A percentile compares a stretch with the other conserved stretches of the same genome.
Conservation (phyloP, 2,329 filamentous ascomycete genomes). For the Scolecobasidium constrictum region DNA sequence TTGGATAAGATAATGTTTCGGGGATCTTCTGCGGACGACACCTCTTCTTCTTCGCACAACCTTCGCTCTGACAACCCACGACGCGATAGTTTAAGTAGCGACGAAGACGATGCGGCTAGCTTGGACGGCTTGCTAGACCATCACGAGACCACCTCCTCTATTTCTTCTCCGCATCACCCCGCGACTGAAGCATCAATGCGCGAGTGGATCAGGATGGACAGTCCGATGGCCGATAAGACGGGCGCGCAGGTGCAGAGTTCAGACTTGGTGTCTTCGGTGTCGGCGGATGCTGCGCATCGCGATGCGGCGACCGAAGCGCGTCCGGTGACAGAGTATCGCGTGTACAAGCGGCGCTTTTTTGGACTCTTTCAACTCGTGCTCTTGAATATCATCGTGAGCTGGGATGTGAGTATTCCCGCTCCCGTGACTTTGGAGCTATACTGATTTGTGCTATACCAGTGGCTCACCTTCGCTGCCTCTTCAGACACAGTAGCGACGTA, state of each 20-base stretch:
- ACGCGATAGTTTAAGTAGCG: too few species aligned
- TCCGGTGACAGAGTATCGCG: not conserved
- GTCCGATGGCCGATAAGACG: not conserved
- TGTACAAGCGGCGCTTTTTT: constrained; percentile 84
- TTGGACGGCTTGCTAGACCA: too few species aligned
- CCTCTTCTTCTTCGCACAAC: not conserved
- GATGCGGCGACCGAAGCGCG: not conserved
- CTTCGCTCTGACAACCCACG: too few species aligned
- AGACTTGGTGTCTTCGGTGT: not conserved
- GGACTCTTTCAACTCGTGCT: constrained; percentile 74
- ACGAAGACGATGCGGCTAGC: too few species aligned
- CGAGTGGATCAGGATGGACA: not conserved
- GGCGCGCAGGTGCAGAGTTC: not conserved
- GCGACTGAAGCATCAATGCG: not conserved
- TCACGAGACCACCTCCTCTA: too few species aligned
- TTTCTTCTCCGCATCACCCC: not conserved
- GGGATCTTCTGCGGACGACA: not conserved
- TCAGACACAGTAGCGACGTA: constrained; percentile 63
- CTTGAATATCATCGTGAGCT: constrained; percentile 86
- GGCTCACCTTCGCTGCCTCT: constrained; percentile 85
- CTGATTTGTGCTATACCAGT: constrained; percentile 40
- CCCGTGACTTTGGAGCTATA: not conserved
- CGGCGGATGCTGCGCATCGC: not conserved
- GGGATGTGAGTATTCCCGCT: constrained; percentile 61
- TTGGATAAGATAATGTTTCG: not conserved